Percentiles rank a stretch among this genome's conserved stretches.
Conservation (phyloP, 495 filamentous ascomycete species). For the Neurospora sp. region DNA sequence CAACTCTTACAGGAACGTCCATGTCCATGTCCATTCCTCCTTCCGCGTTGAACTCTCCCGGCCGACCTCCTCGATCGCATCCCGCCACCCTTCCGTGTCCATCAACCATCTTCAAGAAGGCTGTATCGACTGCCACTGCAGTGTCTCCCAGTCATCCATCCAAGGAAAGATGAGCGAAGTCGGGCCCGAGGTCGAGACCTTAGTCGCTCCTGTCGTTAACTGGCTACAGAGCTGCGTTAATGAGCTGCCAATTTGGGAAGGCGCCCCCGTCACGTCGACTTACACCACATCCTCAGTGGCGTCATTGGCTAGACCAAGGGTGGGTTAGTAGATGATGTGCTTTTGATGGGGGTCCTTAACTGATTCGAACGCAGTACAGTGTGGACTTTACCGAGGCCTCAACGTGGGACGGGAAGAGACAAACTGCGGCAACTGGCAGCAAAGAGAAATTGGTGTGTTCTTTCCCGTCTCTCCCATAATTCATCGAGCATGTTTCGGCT, state of each 20-base stretch:
- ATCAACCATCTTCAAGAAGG: not conserved
- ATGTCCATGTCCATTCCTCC: not conserved
- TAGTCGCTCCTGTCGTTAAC: not conserved
- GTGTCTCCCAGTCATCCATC: not conserved
- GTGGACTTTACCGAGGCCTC: not conserved
- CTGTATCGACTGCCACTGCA: not conserved
- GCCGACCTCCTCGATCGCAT: not conserved
- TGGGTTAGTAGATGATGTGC: not conserved
- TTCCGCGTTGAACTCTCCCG: not conserved
- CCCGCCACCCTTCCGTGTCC: not conserved
- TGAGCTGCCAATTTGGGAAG: not conserved
- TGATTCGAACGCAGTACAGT: not conserved
- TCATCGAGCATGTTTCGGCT: no score
- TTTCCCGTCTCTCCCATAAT: no score
- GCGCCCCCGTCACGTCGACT: not conserved
- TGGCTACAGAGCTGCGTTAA: not conserved
- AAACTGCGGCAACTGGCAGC: not conserved
- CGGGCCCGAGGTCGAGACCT: not conserved
- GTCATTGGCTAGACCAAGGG: not conserved
- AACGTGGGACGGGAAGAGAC: not conserved
- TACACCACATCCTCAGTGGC: not conserved
- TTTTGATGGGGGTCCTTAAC: not conserved
- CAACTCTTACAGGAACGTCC: not conserved
- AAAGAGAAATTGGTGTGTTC: no score
- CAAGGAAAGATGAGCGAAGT: not conserved